Base-by-base conservation (phyloP, 2,329 filamentous ascomycete species). In the Fusarium tupiense region DNA sequence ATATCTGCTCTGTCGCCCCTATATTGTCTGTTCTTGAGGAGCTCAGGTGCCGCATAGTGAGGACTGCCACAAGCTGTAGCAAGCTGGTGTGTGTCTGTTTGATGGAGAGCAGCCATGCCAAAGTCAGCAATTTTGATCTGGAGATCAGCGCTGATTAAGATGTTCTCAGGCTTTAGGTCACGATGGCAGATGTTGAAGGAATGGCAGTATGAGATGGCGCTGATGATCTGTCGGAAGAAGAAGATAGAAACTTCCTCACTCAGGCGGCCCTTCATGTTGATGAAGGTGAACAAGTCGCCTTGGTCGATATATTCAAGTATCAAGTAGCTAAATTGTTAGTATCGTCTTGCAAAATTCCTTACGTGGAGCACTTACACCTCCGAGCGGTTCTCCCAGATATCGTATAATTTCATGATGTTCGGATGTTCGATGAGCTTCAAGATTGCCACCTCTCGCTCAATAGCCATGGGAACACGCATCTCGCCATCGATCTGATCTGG, bases 91-190 rank as follows among this genome's bases (percentile, higher is more conserved):
- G 91, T 92, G 31, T 90, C 88, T 8, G 93, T 93, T 81, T 98
- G 96, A 72, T 92, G 90, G 47, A 98, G 87, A 8, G 96, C 96
- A 50, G 96, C 96, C 95, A 99, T 98, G 47, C 96, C 96, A 82
- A 99, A 99, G 82, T 99, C 96, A 59, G 96, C 96, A 77, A 99
- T 91, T 84, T 98, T 99, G 82, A 98, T 91, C 66, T 93, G 91
- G 61, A 92, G 89, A 53, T 92, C 86, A 7, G 86, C 86, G 65
- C 95, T 95, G 58, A 99, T 88, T 24, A 99, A 87, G 52, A 99
- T 98, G 78, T 99, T 99, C 83, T 99, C 96, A 0, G 95, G 96
- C 83, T 99, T 99, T 61, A 99, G 87, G 77, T 99, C 96, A 31
- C 96, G 93, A 81, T 99, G 96, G 81, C 95, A 98, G 72, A 99